These are phyloP conservation scores for Fereydounia khargensis DNA, from an alignment of 1,284 basidiomycete species.

Conservation along the genomic window DNA sequence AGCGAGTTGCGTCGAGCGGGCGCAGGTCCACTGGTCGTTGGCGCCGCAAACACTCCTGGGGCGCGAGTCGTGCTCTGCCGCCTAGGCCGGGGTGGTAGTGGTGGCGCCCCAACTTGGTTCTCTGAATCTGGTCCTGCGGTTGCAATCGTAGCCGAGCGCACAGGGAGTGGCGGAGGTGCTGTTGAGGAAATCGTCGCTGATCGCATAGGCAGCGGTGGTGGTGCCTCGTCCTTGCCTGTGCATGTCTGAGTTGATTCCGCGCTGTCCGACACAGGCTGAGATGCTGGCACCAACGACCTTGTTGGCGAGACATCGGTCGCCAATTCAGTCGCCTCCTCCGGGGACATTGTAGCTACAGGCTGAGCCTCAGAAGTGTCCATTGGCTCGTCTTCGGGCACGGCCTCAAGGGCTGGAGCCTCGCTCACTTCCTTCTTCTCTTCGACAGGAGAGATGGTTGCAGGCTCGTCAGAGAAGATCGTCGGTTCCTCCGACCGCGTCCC, in stretches of 20 bases:
- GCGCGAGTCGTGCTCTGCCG: too few relatives aligned
- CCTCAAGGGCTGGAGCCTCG: neutral
- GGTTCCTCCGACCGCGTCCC: neutral
- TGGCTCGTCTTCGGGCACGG: neutral
- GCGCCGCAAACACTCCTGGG: neutral
- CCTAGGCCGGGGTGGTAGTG: neutral
- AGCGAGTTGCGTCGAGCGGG: constrained; percentile 38
- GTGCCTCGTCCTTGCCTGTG: too few relatives aligned
- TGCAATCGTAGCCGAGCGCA: constrained; percentile 8
- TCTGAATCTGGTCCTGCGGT: constrained; percentile 3
- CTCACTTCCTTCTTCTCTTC: neutral
- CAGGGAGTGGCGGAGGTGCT: constrained; percentile 9
- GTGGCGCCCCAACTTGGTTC: neutral
- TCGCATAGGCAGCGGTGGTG: too few relatives aligned
- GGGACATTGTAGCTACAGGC: neutral
- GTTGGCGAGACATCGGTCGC: too few relatives aligned
- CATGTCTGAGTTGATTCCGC: too few relatives aligned
- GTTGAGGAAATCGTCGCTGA: neutral
- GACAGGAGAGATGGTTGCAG: neutral
- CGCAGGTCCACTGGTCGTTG: constrained; percentile 1
- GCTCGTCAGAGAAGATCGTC: neutral
- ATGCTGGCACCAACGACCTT: too few relatives aligned
- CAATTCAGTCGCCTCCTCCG: too few relatives aligned
- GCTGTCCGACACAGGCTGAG: too few relatives aligned
- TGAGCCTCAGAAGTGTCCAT: constrained; percentile 18